Base-by-base conservation (phyloP, 306 rosid species). In the Cucumis cinereus region DNA sequence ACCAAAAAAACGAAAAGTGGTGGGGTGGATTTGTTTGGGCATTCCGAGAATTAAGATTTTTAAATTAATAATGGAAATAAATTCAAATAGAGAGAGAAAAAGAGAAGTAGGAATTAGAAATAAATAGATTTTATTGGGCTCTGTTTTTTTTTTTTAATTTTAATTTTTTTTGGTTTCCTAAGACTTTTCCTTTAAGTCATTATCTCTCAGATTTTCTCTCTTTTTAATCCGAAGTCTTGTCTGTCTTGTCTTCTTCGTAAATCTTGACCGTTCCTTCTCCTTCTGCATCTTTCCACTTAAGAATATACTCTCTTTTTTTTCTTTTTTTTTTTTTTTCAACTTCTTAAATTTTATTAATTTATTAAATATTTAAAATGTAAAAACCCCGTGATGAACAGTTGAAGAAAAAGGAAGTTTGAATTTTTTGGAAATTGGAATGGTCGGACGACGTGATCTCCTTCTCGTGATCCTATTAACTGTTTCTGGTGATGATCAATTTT, bases 41-140 rank as follows among this genome's bases (percentile, higher is more conserved):
- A 82, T 86, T 86, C 86, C 88, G 88, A 82, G 86, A 77, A 79
- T 57, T 59, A 76, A 81, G 86, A 81, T 78, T 68, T 68, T 60
- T 41, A 30, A 69, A 69, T 69, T 70, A 47, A 70, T 15, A 70
- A 68, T 41, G 13, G n/a, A 81, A 78, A 60, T 73, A 15, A 60
- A 59, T 69, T 69, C 13, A 40, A 6, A 14, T 33, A 61, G 43
- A 30, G 68, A 67, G 28, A 17, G 13, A 41, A 13, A 40, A 30
- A 30, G 22, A 15, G 20, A 28, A 13, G 47, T 35, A 23, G 47
- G 45, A 10, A 64, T 17, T 64, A 17, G 26, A 16, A 13, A 35
- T 13, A 16, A 61, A 61, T 30, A 22, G 52, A 68, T 22, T 67
- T 68, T 22, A 68, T 41, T 22, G 54, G 24, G 6, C 53, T 68